Base-by-base conservation (phyloP, 768 basidiomycete species). In the Leccinum subgranulosum region DNA sequence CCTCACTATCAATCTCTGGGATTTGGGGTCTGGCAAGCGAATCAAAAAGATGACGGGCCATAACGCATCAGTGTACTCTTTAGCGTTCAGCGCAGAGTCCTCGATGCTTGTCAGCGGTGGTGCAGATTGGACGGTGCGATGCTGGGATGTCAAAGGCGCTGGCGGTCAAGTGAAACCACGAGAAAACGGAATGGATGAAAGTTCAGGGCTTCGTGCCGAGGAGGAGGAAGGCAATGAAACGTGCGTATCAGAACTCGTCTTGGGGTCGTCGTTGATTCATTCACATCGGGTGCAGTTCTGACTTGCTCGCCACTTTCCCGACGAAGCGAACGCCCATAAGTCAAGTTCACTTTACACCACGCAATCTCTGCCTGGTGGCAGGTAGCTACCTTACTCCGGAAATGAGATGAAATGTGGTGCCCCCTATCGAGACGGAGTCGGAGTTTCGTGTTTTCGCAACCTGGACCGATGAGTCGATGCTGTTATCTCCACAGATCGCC, bases 11-110 rank as follows among this genome's bases (percentile, higher is more conserved):
- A 94, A 92, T 70, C 76, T 99, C 2, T 99, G 97, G 97, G 96
- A 98, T 65, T 79, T 99, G 52, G 91, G 91, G 6, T 93, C 94
- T n/a, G 95, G 94, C 9, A 87, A 88, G 58, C 84, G 92, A 46
- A 84, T 98, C 62, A 99, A 98, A 77, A 94, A 92, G 73, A 97
- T 98, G 94, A 86, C 82, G 3, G 97, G 97, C 0, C 97, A 99
- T 68, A 86, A 84, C 1, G 85, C 90, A 14, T 88, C 94, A 1
- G 85, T 98, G 58, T 90, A 96, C 68, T 90, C 92, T 3, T 81
- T 99, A 23, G 82, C 92, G 0, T 99, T 98, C 73, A 94, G 91
- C 58, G 90, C 87, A 25, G 97, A 98, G 71, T 94, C 94, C 0
- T 86, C 87, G 2, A 73, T 98, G 54, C 83, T 99, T 34, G 88